Conservation (phyloP, 257 asterid species). For the Solanum rostratum region DNA sequence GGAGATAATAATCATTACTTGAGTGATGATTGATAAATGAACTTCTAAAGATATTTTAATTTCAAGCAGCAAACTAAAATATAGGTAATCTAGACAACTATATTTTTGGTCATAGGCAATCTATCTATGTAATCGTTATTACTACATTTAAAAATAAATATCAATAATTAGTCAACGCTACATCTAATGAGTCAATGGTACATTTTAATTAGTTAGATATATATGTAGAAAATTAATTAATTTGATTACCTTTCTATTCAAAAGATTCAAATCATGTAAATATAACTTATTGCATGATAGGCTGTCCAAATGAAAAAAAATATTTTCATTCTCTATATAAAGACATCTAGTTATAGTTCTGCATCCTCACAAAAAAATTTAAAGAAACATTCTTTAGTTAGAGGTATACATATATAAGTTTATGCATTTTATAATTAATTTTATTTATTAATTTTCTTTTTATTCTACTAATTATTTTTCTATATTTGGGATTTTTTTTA, state of each 20-base stretch:
- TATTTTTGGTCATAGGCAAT: not conserved
- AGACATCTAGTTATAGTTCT: not conserved
- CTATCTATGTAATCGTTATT: not conserved
- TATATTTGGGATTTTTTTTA: not conserved
- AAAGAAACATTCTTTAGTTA: not conserved
- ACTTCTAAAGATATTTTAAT: not conserved
- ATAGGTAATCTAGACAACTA: not conserved
- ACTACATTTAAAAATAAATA: not conserved
- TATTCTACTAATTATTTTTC: not conserved
- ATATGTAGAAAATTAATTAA: not conserved
- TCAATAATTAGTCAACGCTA: accelerated
- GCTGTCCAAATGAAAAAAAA: not conserved
- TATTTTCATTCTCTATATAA: not conserved
- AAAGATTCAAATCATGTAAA: not conserved
- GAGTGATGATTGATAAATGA: not conserved
- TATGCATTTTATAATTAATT: not conserved
- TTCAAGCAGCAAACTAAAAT: not conserved
- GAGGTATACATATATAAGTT: not conserved
- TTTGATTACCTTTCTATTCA: not conserved
- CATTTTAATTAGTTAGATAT: too few relatives aligned
- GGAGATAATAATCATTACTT: too few relatives aligned
- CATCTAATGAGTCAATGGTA: not conserved
- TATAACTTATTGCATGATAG: not conserved
- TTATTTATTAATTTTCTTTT: not conserved
- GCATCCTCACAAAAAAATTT: not conserved